phyloP scores from a whole-genome alignment of 2,329 filamentous ascomycete species.

The Rugonectria rugulosa region DNA sequence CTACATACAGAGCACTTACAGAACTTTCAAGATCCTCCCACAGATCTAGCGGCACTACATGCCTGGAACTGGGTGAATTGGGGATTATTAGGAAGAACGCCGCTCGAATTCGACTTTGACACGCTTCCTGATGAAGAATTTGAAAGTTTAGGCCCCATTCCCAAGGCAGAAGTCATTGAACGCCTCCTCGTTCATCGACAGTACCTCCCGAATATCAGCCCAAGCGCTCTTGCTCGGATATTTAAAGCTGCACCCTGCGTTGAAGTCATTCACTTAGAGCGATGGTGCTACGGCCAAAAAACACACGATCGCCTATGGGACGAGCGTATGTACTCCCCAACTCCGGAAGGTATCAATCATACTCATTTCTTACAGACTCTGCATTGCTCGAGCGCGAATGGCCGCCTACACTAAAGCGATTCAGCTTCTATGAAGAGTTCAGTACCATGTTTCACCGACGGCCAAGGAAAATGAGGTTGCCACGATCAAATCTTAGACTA shows the following conservation, averaged over 20 bases:
- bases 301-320: not conserved
- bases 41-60: not conserved
- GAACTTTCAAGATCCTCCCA: conserved; percentile 3
- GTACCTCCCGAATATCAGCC: conserved; percentile 11
- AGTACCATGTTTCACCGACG: conserved; percentile 6
- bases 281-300: conserved; percentile 11
- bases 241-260: conserved; percentile 6
- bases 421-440: conserved; percentile 22
- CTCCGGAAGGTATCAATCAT: not conserved
- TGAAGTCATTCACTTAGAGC: conserved; percentile 22
- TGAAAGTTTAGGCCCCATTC: not conserved
- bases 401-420: conserved; percentile 14
- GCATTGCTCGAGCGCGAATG: conserved; percentile 3
- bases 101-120: conserved; percentile 2
- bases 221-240: not conserved
- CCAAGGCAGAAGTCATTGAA: conserved; percentile 6
- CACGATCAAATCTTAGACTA: conserved; percentile 11
- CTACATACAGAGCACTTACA: not conserved
- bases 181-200: conserved; percentile 20
- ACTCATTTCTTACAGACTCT: conserved; percentile 6
- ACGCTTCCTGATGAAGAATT: not conserved
- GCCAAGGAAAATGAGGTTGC: conserved; percentile 1
- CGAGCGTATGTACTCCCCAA: not conserved
- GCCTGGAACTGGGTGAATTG: conserved; percentile 3
- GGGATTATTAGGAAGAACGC: not conserved